Conservation (phyloP, 768 basidiomycete species). For the Clathrus columnatus region DNA sequence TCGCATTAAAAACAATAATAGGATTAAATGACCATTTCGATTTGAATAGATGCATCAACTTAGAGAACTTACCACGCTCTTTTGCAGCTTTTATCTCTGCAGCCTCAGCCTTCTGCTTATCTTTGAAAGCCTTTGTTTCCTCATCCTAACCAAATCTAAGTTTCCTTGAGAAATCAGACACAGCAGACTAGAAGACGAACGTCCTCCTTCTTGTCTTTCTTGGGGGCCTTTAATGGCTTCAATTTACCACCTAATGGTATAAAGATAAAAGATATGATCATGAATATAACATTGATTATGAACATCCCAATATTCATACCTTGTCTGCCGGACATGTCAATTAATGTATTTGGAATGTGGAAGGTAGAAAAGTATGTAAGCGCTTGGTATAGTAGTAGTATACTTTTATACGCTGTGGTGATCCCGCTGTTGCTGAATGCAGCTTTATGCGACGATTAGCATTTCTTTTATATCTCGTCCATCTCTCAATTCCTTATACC, state of each 20-base stretch:
- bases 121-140: conserved; percentile 65
- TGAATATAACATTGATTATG: neutral
- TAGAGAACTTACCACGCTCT: conserved; percentile 49
- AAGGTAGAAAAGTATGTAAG: neutral
- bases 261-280: neutral
- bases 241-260: conserved; percentile 48
- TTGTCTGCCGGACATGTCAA: conserved; percentile 54
- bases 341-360: conserved; percentile 8
- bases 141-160: conserved; percentile 31
- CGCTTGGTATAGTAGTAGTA: too few relatives aligned
- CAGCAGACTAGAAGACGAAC: conserved; percentile 2
- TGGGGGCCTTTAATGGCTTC: conserved; percentile 84
- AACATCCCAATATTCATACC: conserved; percentile 25
- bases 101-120: conserved; percentile 66
- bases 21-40: too few relatives aligned
- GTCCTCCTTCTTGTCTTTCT: conserved; percentile 70
- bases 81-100: conserved; percentile 64
- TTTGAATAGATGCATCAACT: neutral
- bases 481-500: neutral
- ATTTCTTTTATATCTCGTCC: neutral
- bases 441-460: neutral
- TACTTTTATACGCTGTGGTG: too few relatives aligned
- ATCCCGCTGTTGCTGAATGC: neutral
- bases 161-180: neutral
- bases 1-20: too few relatives aligned